phyloP scores from a whole-genome alignment of 139 green algal species.

The Trebouxia sp. region DNA sequence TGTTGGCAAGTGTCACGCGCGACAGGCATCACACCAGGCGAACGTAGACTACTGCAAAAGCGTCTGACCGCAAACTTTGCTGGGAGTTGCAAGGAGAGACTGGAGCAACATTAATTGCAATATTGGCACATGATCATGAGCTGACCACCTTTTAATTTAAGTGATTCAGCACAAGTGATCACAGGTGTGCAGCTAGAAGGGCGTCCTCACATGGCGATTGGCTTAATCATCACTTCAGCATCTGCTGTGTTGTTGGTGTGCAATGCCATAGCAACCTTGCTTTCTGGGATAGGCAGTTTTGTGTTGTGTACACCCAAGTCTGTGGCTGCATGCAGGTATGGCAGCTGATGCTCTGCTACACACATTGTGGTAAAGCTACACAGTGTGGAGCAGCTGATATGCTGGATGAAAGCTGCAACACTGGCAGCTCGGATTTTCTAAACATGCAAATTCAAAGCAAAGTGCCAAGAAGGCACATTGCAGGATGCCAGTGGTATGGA shows the following conservation, averaged over 20 bases:
- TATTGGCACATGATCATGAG: no score
- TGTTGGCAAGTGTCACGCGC: not conserved
- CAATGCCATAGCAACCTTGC: not conserved
- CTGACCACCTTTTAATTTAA: no score
- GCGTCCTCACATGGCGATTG: no score
- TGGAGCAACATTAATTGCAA: no score
- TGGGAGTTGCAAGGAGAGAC: no score
- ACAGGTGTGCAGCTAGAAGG: not conserved
- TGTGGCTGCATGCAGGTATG: not conserved
- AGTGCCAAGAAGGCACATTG: constrained; percentile 15
- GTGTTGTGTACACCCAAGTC: no score
- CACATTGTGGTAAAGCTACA: constrained; percentile 11
- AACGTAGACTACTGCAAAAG: no score
- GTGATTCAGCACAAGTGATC: no score
- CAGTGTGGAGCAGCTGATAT: not conserved
- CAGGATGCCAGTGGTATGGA: not conserved
- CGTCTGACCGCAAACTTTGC: no score
- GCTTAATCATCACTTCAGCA: no score
- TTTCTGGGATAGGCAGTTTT: not conserved
- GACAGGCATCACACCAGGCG: no score
- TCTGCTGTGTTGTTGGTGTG: no score
- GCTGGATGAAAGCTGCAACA: not conserved
- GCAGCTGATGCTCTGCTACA: constrained; percentile 6
- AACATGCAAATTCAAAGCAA: not conserved
- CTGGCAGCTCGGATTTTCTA: not conserved